Evolutionary conservation across 805 yeast species (phyloP), one percentile per base, ranked within the genome.

Genomic region (Candida morakotiae): DNA sequence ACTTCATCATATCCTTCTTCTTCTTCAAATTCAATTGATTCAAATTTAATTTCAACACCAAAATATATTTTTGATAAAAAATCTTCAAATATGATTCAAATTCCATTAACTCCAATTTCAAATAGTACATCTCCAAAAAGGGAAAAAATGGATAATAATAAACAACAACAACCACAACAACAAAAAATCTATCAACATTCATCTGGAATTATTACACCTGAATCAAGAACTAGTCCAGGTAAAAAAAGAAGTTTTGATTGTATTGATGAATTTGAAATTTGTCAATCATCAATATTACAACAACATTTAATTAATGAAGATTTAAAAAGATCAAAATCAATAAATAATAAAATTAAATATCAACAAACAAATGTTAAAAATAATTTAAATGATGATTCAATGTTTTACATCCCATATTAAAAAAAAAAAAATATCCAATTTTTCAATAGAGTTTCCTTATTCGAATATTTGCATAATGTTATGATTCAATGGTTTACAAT

Each of bases 21-120:
- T n/a, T n/a, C n/a, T n/a, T n/a, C n/a, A n/a, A n/a, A n/a, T n/a
- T n/a, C n/a, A n/a, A n/a, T n/a, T n/a, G n/a, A n/a, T n/a, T n/a
- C n/a, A n/a, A n/a, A n/a, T n/a, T n/a, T n/a, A n/a, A 24, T 10
- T n/a, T 53, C 61, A 29, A 64, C 69, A 5, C 70, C 71, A 15
- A 60, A 46, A 42, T 31, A 31, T 22, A 27, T 13, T 10, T 5
- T 7, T 16, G 21, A 19, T n/a, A 31, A 24, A 15, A 23, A 31
- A 8, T 17, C 34, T 15, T 22, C 13, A 25, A 20, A 35, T 18
- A 23, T 39, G n/a, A 40, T 35, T 28, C 35, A 36, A 19, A 49
- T 41, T 41, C 62, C 57, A 41, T 52, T 56, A 39, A 52, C 61
- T 35, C 60, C 53, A 31, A 52, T 47, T 35, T 59, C 53, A 34